Percentiles rank a stretch among this genome's conserved stretches.
These are phyloP conservation scores for Phytophthora palmivora DNA, from an alignment of 352 stramenopile species.

Conservation along the genomic window DNA sequence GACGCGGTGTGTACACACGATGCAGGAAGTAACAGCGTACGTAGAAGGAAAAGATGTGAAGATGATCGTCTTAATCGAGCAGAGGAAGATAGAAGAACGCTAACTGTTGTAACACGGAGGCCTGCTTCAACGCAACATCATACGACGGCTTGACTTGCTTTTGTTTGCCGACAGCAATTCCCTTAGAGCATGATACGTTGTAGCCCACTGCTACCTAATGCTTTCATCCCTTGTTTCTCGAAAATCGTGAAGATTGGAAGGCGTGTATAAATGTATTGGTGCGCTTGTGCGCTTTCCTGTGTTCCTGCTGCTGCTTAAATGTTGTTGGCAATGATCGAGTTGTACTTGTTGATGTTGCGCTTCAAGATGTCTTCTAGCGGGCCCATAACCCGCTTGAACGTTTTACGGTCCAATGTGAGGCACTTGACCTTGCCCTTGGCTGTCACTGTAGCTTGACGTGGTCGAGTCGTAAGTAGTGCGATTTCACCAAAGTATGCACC, in stretches of 20 bases:
- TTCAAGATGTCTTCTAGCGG: constrained; percentile 92
- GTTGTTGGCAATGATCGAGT: constrained; percentile 90
- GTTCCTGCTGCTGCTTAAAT: constrained; percentile 64
- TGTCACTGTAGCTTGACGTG: constrained; percentile 90
- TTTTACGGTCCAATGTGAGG: constrained; percentile 92
- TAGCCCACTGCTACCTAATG: constrained; percentile 18
- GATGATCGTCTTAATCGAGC: constrained; percentile 26
- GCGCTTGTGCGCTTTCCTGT: constrained; percentile 27
- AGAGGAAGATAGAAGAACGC: constrained; percentile 27
- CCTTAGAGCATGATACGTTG: constrained; percentile 5
- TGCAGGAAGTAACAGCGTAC: background rate
- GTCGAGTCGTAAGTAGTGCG: constrained; percentile 94
- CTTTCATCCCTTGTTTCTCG: constrained; percentile 14
- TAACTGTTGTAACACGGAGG: constrained; percentile 11
- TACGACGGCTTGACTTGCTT: constrained; percentile 9
- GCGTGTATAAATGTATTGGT: constrained; percentile 43
- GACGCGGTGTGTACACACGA: too few relatives aligned
- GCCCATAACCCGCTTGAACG: constrained; percentile 93
- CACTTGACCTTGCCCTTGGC: constrained; percentile 89
- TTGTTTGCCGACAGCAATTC: constrained; percentile 1
- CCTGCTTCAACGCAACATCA: constrained; percentile 11
- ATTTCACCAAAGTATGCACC: constrained; percentile 98
- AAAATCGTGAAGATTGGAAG: constrained; percentile 30
- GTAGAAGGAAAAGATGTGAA: constrained; percentile 8
- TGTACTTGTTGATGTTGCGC: constrained; percentile 93